Conservation (phyloP, 2,329 filamentous ascomycete species). For the Ophiostoma quercus region DNA sequence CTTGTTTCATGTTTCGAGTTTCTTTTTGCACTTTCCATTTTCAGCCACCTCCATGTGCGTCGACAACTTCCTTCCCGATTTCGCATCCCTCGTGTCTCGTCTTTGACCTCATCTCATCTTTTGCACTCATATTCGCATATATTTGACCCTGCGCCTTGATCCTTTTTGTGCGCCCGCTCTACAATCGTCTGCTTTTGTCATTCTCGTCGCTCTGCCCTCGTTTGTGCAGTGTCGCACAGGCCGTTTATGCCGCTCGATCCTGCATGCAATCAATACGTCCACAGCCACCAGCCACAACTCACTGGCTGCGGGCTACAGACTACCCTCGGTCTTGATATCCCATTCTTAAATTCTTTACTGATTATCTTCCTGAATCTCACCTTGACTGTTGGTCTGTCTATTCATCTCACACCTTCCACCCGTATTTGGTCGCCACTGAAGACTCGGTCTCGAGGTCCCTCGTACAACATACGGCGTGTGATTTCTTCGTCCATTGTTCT, state of each 20-base stretch:
- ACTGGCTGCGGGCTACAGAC: no score
- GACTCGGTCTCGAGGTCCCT: not conserved
- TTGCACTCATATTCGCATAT: not conserved
- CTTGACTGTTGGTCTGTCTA: not conserved
- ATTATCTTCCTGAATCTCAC: not conserved
- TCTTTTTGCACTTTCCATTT: constrained; percentile 16
- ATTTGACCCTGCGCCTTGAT: not conserved
- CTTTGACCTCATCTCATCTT: constrained; percentile 12
- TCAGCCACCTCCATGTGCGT: not conserved
- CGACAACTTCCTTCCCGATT: not conserved
- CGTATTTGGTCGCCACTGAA: not conserved
- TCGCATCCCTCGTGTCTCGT: not conserved
- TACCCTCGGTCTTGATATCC: not conserved
- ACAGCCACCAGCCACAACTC: not conserved
- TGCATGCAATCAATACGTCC: not conserved
- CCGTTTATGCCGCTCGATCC: not conserved
- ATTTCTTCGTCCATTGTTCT: not conserved
- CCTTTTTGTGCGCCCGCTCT: not conserved
- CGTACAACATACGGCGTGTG: not conserved
- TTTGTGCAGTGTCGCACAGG: not conserved
- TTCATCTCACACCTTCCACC: not conserved
- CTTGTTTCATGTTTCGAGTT: constrained; percentile 4
- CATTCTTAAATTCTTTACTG: no score
- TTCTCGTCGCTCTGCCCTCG: not conserved
- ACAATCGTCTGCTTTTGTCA: not conserved